Conservation (phyloP, 305 asterid species). For the Solanum chacoense region DNA sequence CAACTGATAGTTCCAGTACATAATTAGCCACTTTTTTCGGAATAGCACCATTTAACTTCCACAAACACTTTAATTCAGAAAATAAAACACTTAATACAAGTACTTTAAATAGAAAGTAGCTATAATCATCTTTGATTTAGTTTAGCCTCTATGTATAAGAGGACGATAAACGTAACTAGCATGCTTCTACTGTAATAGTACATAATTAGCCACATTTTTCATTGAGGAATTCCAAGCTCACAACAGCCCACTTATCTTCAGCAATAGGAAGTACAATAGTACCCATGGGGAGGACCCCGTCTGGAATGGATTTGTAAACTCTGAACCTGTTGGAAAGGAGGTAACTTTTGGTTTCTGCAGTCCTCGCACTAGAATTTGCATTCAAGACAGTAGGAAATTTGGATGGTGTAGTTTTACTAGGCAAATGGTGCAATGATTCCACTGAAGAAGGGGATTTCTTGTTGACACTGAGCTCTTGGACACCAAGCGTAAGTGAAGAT, state of each 20-base stretch:
- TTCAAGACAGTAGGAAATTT: neutral
- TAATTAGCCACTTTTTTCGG: neutral
- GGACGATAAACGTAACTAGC: neutral
- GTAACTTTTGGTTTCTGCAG: constrained; percentile 15
- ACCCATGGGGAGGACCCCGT: constrained; percentile 20
- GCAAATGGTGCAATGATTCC: neutral
- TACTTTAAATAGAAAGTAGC: neutral
- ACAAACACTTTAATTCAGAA: neutral
- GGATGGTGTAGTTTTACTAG: neutral
- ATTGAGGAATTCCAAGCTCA: constrained; percentile 28
- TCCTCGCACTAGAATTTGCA: neutral
- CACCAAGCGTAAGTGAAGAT: neutral
- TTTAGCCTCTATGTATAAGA: neutral
- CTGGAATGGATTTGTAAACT: constrained; percentile 36
- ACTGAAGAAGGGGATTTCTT: neutral
- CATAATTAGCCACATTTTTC: neutral
- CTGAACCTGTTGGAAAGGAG: constrained; percentile 25
- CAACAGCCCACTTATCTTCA: constrained; percentile 29
- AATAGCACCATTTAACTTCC: neutral
- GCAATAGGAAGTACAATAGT: constrained; percentile 32
- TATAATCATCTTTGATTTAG: neutral
- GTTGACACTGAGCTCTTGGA: neutral
- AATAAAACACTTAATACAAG: neutral
- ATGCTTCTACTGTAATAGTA: neutral
- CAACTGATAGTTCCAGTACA: neutral